A percentile compares a stretch with the other conserved stretches of the same genome.
phyloP scores from a whole-genome alignment of 2,329 filamentous ascomycete species.

The Fusarium chuoi region DNA sequence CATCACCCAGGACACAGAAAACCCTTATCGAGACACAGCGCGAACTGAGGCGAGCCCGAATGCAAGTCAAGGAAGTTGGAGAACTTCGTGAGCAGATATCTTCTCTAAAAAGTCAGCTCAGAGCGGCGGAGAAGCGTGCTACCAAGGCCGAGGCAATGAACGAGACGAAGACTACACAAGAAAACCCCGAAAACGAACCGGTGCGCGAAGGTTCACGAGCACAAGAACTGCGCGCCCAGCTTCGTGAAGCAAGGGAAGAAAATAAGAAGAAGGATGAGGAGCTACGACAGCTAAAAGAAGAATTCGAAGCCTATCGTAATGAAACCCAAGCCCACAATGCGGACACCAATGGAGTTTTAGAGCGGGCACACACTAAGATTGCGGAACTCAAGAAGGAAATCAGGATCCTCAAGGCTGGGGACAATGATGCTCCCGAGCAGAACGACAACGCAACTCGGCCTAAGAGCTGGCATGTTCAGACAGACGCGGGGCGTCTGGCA shows the following conservation, averaged over 20 bases:
- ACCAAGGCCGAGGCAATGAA: constrained; percentile 48
- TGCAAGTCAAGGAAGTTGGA: constrained; percentile 63
- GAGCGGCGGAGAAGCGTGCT: constrained; percentile 57
- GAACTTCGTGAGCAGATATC: constrained; percentile 64
- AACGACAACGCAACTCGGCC: constrained; percentile 37
- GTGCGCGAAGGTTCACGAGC: constrained; percentile 41
- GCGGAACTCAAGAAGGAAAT: constrained; percentile 65
- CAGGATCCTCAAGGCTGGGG: constrained; percentile 54
- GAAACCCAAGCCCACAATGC: constrained; percentile 64
- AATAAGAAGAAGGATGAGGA: constrained; percentile 60
- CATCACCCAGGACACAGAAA: constrained; percentile 62
- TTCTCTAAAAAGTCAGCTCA: constrained; percentile 62
- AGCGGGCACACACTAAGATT: constrained; percentile 67
- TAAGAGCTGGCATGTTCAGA: constrained; percentile 46
- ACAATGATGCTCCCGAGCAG: constrained; percentile 15
- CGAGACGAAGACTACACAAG: constrained; percentile 40
- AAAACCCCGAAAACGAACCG: constrained; percentile 39
- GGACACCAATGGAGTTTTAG: constrained; percentile 65
- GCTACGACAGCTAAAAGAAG: constrained; percentile 59
- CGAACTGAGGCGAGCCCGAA: constrained; percentile 64
- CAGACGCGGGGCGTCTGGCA: constrained; percentile 22
- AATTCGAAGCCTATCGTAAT: constrained; percentile 65
- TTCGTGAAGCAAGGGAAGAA: constrained; percentile 58
- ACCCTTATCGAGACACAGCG: constrained; percentile 63
- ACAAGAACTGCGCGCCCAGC: constrained; percentile 54